Base-by-base conservation (phyloP, 2,329 filamentous ascomycete genomes). In the Akanthomyces dipterigenus region DNA sequence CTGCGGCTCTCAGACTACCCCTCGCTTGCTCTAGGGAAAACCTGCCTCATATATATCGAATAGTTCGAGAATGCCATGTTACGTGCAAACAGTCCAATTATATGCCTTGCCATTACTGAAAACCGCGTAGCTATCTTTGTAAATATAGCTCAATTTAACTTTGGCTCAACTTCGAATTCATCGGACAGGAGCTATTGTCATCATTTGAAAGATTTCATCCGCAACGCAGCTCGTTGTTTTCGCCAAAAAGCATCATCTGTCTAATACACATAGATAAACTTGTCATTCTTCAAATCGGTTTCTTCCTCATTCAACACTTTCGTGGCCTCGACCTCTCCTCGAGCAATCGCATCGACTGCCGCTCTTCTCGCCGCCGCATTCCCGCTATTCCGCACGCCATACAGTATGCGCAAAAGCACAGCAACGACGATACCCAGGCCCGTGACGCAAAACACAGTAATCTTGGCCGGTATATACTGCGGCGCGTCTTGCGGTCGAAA, bases 401-500 rank as follows among this genome's bases (percentile, higher is more conserved):
- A 62, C 26, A 65, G 78, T 51, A 18, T 55, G 57, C 49, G 75
- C 54, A n/a, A 73, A 72, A 18, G 77, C 64, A 18, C 68, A 68
- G n/a, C 79, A 68, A 63, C 79, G 4, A 61, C 43, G 16, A 61
- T 61, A 1, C 50, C 51, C 1, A 24, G 22, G 1, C 42, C 59
- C 2, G 43, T 49, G 14, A 56, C 51, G 43, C 42, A 46, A 34
- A 85, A 76, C 54, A 85, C 79, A 18, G 80, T 77, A 22, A 84
- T 76, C 67, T 84, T 82, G 11, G 81, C 82, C 0, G 80, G 81
- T 6, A 77, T 75, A 65, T 80, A 84, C 2, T 78, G 71, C 1
- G 82, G 82, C 0, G 77, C 79, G 63, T 85, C 80, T 42, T 73
- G 72, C 2, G 74, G 74, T 64, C 79, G 79, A 71, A 85, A 84